A percentile compares a stretch with the other conserved stretches of the same genome.
These are phyloP conservation scores for Fagus sylvatica DNA, from an alignment of 306 rosid genomes.

Conservation along the genomic window DNA sequence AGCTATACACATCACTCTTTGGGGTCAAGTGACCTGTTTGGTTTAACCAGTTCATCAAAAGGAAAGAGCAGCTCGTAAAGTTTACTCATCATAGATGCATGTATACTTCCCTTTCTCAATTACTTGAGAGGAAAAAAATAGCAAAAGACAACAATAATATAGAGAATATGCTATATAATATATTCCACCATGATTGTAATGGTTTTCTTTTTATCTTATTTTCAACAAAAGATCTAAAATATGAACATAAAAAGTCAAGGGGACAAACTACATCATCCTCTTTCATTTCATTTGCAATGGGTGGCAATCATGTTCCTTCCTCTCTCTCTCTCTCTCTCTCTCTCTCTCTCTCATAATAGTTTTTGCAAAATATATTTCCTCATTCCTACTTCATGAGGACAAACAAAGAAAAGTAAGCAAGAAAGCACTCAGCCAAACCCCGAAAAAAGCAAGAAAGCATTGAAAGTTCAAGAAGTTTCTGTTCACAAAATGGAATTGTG, in stretches of 20 bases:
- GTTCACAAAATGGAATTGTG: neutral
- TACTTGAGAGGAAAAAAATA: neutral
- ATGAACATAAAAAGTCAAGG: neutral
- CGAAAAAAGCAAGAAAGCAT: neutral
- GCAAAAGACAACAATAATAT: neutral
- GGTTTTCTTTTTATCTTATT: neutral
- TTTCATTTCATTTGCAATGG: neutral
- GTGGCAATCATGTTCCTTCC: neutral
- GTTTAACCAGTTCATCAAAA: conserved; percentile 9
- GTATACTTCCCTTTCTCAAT: neutral
- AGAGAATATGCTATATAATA: neutral
- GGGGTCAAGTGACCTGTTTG: conserved; percentile 81
- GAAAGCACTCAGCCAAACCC: too few relatives aligned
- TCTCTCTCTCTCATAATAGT: neutral
- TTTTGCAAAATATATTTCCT: too few relatives aligned
- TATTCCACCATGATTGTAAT: neutral
- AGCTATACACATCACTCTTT: conserved; percentile 89
- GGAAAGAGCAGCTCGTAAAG: neutral
- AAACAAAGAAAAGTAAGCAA: neutral
- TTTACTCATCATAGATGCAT: neutral
- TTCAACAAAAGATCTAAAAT: neutral
- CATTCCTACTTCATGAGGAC: neutral
- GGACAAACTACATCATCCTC: neutral
- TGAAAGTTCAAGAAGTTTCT: neutral
- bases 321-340: neutral